phyloP scores from a whole-genome alignment of 441 rosid genomes.

The Kokia cookei region DNA sequence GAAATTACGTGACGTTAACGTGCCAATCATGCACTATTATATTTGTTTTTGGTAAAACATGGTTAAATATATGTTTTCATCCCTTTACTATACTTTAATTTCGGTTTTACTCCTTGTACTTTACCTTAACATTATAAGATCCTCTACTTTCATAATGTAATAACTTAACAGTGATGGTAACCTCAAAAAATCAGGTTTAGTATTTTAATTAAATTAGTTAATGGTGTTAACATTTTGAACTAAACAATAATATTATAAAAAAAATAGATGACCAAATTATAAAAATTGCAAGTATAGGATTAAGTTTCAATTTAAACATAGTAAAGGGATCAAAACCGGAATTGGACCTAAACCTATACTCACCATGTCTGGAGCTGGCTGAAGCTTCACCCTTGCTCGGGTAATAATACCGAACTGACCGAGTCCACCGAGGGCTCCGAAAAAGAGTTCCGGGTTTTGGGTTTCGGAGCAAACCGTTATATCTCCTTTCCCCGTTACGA shows the following conservation, averaged over 20 bases:
- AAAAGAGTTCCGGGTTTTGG: conserved; percentile 60
- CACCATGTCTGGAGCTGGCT: conserved; percentile 81
- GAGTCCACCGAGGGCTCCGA: conserved; percentile 72
- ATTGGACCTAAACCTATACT: background rate
- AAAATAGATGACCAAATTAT: too few relatives aligned
- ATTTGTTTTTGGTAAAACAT: background rate
- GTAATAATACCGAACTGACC: conserved; percentile 93
- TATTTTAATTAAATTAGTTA: too few relatives aligned
- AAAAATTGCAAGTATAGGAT: background rate
- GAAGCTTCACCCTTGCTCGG: conserved; percentile 64
- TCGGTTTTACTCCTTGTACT: background rate
- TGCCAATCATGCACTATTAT: conserved; percentile 22
- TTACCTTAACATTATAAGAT: too few relatives aligned
- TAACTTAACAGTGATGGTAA: too few relatives aligned
- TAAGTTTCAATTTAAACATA: background rate
- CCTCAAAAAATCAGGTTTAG: too few relatives aligned
- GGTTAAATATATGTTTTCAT: background rate
- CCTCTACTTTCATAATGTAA: background rate
- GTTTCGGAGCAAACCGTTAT: conserved; percentile 45
- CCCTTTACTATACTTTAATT: background rate
- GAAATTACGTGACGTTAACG: conserved; percentile 27
- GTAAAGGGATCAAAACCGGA: background rate
- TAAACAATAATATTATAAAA: too few relatives aligned
- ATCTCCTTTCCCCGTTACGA: conserved; percentile 77
- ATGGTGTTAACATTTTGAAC: too few relatives aligned